These are phyloP conservation scores for Epichloe elymi DNA, from an alignment of 2,329 filamentous ascomycete genomes.

Conservation along the genomic window DNA sequence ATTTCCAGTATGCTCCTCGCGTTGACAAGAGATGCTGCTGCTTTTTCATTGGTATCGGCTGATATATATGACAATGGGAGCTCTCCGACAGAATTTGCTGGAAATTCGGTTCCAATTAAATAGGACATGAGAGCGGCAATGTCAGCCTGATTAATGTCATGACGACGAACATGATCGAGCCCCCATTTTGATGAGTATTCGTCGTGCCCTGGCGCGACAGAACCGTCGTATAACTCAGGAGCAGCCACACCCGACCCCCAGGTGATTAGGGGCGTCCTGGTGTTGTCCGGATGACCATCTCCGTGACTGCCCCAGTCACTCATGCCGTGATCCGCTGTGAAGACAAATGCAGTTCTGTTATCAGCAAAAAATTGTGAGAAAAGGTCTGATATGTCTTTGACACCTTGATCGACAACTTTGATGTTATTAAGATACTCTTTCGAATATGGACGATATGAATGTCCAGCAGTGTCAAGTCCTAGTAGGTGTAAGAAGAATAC, in stretches of 20 bases:
- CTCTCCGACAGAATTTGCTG: constrained; percentile 91
- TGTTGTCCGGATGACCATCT: constrained; percentile 95
- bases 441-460: constrained; percentile 79
- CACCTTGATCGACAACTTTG: constrained; percentile 82
- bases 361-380: constrained; percentile 78
- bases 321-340: constrained; percentile 98
- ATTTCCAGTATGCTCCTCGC: constrained; percentile 83
- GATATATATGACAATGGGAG: constrained; percentile 74
- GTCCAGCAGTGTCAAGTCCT: constrained; percentile 82
- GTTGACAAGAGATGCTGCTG: constrained; percentile 73
- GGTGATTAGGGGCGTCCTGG: constrained; percentile 77
- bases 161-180: constrained; percentile 63
- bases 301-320: constrained; percentile 99
- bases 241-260: constrained; percentile 88
- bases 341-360: constrained; percentile 82
- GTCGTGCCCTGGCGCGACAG: constrained; percentile 67
- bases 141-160: constrained; percentile 90
- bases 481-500: constrained; percentile 94
- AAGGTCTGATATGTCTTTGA: constrained; percentile 68
- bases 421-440: constrained; percentile 92
- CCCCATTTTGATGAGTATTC: constrained; percentile 86
- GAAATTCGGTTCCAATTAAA: constrained; percentile 74
- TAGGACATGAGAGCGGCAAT: constrained; percentile 94
- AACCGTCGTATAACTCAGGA: constrained; percentile 45
- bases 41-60: constrained; percentile 61